Conservation (phyloP, 495 filamentous ascomycete genomes). For the Hypoxylon rickii region DNA sequence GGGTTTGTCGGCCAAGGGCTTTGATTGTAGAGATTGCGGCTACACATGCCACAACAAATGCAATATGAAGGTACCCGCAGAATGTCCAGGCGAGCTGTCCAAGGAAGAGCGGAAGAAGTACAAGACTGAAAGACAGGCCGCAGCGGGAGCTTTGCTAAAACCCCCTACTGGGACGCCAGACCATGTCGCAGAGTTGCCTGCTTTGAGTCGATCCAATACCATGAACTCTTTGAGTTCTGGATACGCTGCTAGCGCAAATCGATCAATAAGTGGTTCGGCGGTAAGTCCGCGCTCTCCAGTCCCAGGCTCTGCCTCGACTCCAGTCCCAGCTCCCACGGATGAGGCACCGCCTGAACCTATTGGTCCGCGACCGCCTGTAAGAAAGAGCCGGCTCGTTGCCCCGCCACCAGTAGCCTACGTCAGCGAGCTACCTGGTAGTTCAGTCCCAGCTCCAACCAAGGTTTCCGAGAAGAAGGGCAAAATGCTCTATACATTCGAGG, state of each 20-base stretch:
- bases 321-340: no score
- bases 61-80: constrained; percentile 96
- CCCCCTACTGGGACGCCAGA: constrained; percentile 41
- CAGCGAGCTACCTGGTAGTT: constrained; percentile 61
- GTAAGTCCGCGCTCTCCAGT: constrained; percentile 50
- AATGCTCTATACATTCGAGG: constrained; percentile 88
- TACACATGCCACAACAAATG: constrained; percentile 99
- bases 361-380: constrained; percentile 40
- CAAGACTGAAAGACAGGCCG: constrained; percentile 79
- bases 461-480: constrained; percentile 69
- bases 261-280: constrained; percentile 66
- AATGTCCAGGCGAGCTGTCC: constrained; percentile 88
- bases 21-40: constrained; percentile 92
- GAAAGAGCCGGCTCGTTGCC: constrained; percentile 76
- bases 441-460: constrained; percentile 35
- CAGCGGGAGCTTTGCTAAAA: constrained; percentile 65
- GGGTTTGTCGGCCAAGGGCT: constrained; percentile 94
- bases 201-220: constrained; percentile 80
- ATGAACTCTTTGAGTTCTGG: constrained; percentile 93
- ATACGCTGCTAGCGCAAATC: constrained; percentile 77
- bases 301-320: no score
- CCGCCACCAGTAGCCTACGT: constrained; percentile 84
- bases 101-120: constrained; percentile 95
- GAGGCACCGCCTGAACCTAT: constrained; percentile 48
- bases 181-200: constrained; percentile 54